phyloP scores from a whole-genome alignment of 139 green algal genomes.

The Pleodorina starrii region DNA sequence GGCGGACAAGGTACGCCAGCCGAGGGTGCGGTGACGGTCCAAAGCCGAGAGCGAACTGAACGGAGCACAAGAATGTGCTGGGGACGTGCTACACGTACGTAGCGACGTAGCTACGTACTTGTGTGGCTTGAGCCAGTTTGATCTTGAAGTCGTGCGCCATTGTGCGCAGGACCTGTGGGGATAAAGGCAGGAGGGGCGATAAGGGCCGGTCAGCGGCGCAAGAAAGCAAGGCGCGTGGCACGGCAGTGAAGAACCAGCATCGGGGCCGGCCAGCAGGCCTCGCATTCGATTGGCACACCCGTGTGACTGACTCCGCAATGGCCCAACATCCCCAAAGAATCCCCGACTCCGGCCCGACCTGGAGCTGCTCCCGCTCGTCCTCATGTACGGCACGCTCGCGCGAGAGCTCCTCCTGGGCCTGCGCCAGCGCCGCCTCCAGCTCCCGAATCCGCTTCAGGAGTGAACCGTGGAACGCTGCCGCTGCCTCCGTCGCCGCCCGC shows the following conservation, averaged over 20 bases:
- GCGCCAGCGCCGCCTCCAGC: not conserved
- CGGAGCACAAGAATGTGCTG: too few relatives aligned
- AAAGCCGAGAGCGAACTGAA: too few relatives aligned
- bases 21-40: too few relatives aligned
- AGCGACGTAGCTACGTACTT: too few relatives aligned
- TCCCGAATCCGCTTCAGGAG: not conserved
- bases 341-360: not conserved
- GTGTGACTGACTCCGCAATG: not conserved
- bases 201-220: not conserved
- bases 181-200: not conserved
- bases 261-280: not conserved
- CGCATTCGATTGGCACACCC: not conserved
- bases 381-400: conserved; percentile 18
- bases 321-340: not conserved
- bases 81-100: too few relatives aligned
- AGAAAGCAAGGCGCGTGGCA: too few relatives aligned
- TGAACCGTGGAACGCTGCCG: not conserved
- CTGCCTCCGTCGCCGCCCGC: not conserved
- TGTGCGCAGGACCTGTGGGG: conserved; percentile 18
- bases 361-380: conserved; percentile 44
- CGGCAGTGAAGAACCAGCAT: not conserved
- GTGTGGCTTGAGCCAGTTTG: conserved; percentile 40
- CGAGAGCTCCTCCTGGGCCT: not conserved
- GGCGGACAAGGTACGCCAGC: too few relatives aligned
- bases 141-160: conserved; percentile 47